These are phyloP conservation scores for Rauvolfia tetraphylla DNA, from an alignment of 257 asterid species.

Conservation along the genomic window DNA sequence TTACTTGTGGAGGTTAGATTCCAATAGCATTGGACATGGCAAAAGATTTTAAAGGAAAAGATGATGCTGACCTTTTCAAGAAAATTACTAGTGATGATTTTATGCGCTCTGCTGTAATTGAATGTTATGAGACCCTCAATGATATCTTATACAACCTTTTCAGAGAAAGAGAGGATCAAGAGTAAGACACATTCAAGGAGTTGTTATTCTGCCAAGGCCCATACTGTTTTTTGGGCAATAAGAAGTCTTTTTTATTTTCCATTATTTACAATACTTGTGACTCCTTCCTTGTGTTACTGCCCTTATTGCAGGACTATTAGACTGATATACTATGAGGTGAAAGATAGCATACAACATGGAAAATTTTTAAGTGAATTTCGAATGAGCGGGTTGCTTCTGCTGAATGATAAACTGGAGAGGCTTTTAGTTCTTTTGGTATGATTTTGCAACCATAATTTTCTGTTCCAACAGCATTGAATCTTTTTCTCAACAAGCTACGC, in stretches of 20 bases:
- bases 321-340: slow-evolving; percentile 62
- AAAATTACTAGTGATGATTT: slow-evolving; percentile 78
- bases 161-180: slow-evolving; percentile 52
- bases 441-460: slow-evolving; percentile 9
- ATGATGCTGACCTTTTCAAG: slow-evolving; percentile 83
- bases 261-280: slow-evolving; percentile 20
- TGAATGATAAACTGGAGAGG: slow-evolving; percentile 74
- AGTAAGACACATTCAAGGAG: slow-evolving; percentile 45
- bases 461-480: slow-evolving; percentile 13
- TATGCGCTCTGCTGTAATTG: slow-evolving; percentile 83
- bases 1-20: slow-evolving; percentile 48
- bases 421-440: slow-evolving; percentile 70
- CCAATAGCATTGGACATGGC: slow-evolving; percentile 99
- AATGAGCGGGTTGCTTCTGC: slow-evolving; percentile 68
- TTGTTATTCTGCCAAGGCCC: neutral
- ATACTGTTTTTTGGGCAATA: neutral
- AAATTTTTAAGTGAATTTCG: slow-evolving; percentile 60
- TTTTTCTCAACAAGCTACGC: slow-evolving; percentile 11
- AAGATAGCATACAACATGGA: slow-evolving; percentile 46
- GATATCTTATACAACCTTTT: slow-evolving; percentile 64
- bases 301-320: slow-evolving; percentile 51
- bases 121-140: slow-evolving; percentile 80
- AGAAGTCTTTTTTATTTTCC: slow-evolving; percentile 5
- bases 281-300: slow-evolving; percentile 20
- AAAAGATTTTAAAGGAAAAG: slow-evolving; percentile 74